Percentiles rank a stretch among this genome's conserved stretches.
Conservation (phyloP, 192 early-diverging fungal genomes). For the Dimargaris xerosporica region DNA sequence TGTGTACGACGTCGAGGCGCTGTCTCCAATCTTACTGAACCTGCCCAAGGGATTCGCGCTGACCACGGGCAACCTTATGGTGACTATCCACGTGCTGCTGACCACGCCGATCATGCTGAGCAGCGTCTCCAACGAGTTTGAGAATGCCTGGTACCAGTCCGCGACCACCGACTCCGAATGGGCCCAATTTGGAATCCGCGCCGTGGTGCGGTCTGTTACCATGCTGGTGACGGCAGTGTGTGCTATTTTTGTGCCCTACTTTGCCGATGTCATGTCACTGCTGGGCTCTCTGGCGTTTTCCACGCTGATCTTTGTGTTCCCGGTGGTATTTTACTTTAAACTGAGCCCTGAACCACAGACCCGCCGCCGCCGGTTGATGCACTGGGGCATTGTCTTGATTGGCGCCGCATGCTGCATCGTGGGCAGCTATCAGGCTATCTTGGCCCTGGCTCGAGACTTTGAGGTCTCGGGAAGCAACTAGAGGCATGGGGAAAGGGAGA, state of each 20-base stretch:
- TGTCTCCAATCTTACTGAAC: slow-evolving; percentile 39
- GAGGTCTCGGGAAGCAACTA: neutral
- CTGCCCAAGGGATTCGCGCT: slow-evolving; percentile 32
- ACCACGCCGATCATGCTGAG: slow-evolving; percentile 50
- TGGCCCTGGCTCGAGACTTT: slow-evolving; percentile 36
- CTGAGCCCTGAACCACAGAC: slow-evolving; percentile 11
- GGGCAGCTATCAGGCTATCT: slow-evolving; percentile 48
- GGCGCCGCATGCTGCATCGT: slow-evolving; percentile 40
- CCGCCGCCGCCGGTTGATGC: slow-evolving; percentile 13
- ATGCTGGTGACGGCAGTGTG: slow-evolving; percentile 24
- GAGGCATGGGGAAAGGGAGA: too few relatives aligned
- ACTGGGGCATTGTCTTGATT: slow-evolving; percentile 35
- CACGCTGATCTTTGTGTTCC: slow-evolving; percentile 37
- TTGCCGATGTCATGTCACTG: slow-evolving; percentile 41
- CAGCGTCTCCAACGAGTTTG: slow-evolving; percentile 43
- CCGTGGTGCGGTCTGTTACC: slow-evolving; percentile 27
- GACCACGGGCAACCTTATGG: slow-evolving; percentile 36
- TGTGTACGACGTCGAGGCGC: slow-evolving; percentile 37
- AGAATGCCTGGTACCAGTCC: slow-evolving; percentile 29
- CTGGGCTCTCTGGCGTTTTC: slow-evolving; percentile 39
- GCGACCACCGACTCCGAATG: neutral
- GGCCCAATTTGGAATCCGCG: slow-evolving; percentile 23
- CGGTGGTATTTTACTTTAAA: slow-evolving; percentile 31
- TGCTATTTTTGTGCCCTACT: slow-evolving; percentile 37
- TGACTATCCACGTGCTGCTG: slow-evolving; percentile 47